Conservation (phyloP, 495 filamentous ascomycete genomes). For the Staphylotrichum tortipilum region DNA sequence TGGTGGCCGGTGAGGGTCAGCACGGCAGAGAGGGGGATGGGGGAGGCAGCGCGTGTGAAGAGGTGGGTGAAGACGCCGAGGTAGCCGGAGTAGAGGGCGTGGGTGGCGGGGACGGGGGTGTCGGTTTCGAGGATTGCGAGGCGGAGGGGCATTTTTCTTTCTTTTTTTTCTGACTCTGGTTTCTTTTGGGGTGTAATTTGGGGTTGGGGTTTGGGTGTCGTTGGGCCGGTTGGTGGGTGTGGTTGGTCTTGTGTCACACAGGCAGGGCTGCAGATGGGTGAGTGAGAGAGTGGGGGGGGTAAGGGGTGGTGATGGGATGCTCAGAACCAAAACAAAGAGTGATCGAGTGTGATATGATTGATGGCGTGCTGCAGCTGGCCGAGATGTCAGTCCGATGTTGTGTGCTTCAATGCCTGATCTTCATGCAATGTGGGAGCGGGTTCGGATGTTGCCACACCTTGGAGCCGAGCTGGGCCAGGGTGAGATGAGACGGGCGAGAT, state of each 20-base stretch:
- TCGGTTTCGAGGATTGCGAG: constrained; percentile 83
- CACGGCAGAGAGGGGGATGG: constrained; percentile 26
- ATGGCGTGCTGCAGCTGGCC: background rate
- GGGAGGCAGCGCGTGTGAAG: constrained; percentile 37
- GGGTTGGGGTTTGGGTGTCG: background rate
- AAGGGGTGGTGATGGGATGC: background rate
- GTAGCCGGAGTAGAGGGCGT: constrained; percentile 60
- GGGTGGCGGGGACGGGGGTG: constrained; percentile 49
- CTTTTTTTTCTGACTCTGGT: background rate
- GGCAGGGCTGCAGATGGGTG: too few relatives aligned
- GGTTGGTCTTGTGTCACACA: too few relatives aligned
- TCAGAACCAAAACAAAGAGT: too few relatives aligned
- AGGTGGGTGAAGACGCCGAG: constrained; percentile 61
- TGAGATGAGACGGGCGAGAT: too few relatives aligned
- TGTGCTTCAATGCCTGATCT: too few relatives aligned
- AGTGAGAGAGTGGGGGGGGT: background rate
- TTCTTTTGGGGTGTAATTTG: background rate
- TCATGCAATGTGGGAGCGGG: too few relatives aligned
- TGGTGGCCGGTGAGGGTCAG: constrained; percentile 60
- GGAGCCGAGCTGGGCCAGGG: too few relatives aligned
- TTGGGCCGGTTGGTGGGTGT: too few relatives aligned
- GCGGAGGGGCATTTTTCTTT: constrained; percentile 45
- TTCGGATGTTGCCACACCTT: too few relatives aligned
- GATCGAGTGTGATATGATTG: background rate
- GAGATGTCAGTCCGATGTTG: too few relatives aligned